Evolutionary conservation across 2,329 filamentous ascomycete species (phyloP), one percentile per base, ranked within the genome.

Genomic region (Rhynchosporium agropyri): DNA sequence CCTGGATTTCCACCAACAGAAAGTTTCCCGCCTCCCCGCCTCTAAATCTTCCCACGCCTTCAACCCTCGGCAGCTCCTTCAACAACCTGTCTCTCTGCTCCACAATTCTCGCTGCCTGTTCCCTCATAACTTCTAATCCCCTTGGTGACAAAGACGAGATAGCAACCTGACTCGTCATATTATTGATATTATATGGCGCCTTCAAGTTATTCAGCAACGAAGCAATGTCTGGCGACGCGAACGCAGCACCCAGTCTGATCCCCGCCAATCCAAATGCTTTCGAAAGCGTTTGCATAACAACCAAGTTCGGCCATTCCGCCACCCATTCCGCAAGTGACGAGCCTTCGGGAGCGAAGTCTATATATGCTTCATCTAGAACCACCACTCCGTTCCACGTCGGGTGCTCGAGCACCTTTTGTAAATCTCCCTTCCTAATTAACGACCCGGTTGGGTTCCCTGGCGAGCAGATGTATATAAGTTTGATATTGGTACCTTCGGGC

Each of bases 251-350:
- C 0, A 99, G 83, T 15, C 95, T 84, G 74, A 99, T 97, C 57
- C 94, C 95, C 3, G 95, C 95, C 73, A 99, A 84, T 33, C 95
- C 95, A 74, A 99, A 99, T 0, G 92, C 95, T 77, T 99, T 99
- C 72, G 91, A 96, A n/a, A 98, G 83, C 0, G 95, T 99, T 81
- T 99, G 95, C 91, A 98, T 92, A 62, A 99, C 93, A 20, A 97
- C 92, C 31, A 99, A 82, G 76, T 99, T 99, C 57, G 94, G 93
- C 86, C 91, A 96, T 73, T 97, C 92, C 42, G 84, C 82, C 0
- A 96, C 93, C 89, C 91, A 96, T 77, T 96, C 91, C 31, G 95
- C 94, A 31, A 98, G 83, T 68, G 90, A 96, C 48, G 90, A 83
- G 31, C 85, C 87, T 15, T 89, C 87, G 5, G 87, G 86, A 6